These are phyloP conservation scores for Danielozyma ontarioensis DNA, from an alignment of 805 yeast species.

Conservation along the genomic window DNA sequence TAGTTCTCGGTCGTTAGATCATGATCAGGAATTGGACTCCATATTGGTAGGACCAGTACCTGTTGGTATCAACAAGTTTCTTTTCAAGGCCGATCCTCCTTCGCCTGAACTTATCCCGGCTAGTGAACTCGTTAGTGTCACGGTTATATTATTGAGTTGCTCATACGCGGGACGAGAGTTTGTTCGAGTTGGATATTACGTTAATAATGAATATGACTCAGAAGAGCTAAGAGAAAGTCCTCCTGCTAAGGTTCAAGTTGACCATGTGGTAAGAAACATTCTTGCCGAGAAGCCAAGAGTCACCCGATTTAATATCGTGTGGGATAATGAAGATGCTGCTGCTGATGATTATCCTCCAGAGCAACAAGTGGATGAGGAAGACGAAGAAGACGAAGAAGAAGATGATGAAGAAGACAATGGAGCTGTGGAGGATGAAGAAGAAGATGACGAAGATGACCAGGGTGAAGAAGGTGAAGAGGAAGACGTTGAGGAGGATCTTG, in stretches of 20 bases:
- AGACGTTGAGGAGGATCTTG: slow-evolving; percentile 10
- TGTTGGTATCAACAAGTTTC: slow-evolving; percentile 90
- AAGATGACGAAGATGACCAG: slow-evolving; percentile 10
- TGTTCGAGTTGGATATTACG: slow-evolving; percentile 96
- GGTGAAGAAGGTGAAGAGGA: slow-evolving; percentile 7
- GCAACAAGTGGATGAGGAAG: slow-evolving; percentile 49
- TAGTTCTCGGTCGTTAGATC: slow-evolving; percentile 87
- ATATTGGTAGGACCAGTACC: slow-evolving; percentile 98
- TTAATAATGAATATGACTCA: slow-evolving; percentile 91
- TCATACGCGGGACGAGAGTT: slow-evolving; percentile 91
- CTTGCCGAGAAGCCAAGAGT: slow-evolving; percentile 97
- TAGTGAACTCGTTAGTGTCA: slow-evolving; percentile 88
- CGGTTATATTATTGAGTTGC: slow-evolving; percentile 89
- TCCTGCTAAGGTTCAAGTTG: slow-evolving; percentile 89
- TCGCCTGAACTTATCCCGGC: slow-evolving; percentile 95
- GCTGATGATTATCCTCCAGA: slow-evolving; percentile 75
- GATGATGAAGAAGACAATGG: slow-evolving; percentile 21
- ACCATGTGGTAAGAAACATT: slow-evolving; percentile 88
- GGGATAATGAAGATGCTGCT: slow-evolving; percentile 75
- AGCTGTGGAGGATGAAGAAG: slow-evolving; percentile 12
- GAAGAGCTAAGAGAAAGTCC: slow-evolving; percentile 93
- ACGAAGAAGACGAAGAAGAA: slow-evolving; percentile 26
- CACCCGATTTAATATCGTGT: slow-evolving; percentile 91
- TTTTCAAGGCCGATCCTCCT: slow-evolving; percentile 95
- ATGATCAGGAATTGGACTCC: slow-evolving; percentile 95